These are phyloP conservation scores for Aspergillaceae sp. DNA, from an alignment of 2,329 filamentous ascomycete genomes.

Conservation along the genomic window DNA sequence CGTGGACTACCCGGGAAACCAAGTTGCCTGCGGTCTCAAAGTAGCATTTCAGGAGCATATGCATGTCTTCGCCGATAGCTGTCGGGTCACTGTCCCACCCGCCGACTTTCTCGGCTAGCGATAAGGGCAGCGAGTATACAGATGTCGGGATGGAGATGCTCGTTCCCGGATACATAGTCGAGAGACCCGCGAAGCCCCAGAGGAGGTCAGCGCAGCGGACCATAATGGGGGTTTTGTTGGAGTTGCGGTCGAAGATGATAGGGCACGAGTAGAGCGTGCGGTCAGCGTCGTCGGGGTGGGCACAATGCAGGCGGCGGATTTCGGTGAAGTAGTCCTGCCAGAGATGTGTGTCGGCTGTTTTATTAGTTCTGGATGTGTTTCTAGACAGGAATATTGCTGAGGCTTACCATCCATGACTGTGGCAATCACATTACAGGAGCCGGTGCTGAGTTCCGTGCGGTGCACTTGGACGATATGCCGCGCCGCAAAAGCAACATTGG, in stretches of 20 bases:
- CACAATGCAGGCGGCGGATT: conserved; percentile 55
- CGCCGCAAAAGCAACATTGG: conserved; percentile 64
- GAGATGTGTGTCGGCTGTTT: conserved; percentile 49
- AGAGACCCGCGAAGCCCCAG: conserved; percentile 63
- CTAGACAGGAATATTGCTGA: too few species aligned
- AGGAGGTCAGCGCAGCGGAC: conserved; percentile 65
- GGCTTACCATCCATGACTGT: conserved; percentile 40
- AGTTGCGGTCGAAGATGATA: conserved; percentile 66
- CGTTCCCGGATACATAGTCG: conserved; percentile 57
- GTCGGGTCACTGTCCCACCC: conserved; percentile 65
- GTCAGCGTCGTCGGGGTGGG: conserved; percentile 30
- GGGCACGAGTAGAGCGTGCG: conserved; percentile 61
- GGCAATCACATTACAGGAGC: conserved; percentile 28
- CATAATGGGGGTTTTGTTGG: conserved; percentile 57
- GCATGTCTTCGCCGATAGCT: conserved; percentile 66
- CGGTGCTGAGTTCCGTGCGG: conserved; percentile 10
- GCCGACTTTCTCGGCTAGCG: conserved; percentile 58
- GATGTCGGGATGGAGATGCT: conserved; percentile 62
- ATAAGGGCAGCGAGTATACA: conserved; percentile 62
- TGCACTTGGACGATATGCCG: conserved; percentile 18
- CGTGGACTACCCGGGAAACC: conserved; percentile 55
- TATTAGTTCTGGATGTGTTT: background rate
- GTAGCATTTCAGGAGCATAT: conserved; percentile 73
- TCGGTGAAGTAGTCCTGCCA: conserved; percentile 59
- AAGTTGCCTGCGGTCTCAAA: conserved; percentile 64